Evolutionary conservation across 192 early-diverging fungal genomes (phyloP), one percentile per base, ranked within the genome.

Genomic region (Mortierella hygrophila): DNA sequence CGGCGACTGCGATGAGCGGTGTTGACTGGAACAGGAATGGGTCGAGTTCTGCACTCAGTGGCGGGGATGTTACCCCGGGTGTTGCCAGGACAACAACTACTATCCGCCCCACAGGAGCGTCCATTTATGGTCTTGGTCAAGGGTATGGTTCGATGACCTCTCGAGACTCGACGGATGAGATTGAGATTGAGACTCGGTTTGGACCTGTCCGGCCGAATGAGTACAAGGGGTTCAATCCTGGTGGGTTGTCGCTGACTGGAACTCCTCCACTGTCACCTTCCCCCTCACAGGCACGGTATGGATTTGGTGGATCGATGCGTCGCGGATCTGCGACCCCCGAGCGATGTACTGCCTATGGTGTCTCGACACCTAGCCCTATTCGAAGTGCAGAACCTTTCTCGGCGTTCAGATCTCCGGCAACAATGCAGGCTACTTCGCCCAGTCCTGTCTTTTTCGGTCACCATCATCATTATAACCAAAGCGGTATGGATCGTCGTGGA

Each of bases 351-450:
- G n/a, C 20, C 0, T 55, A 23, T 55, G 75, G 38, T 20, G 20
- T 42, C 21, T 11, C 42, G 1, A 82, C 49, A 42, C 82, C 63
- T 32, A 60, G 44, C 57, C 70, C 52, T 40, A 75, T 23, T 29
- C 74, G 20, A 37, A 42, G 70, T n/a, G 37, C 21, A 21, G 41
- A 55, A 0, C 69, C 23, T 0, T 72, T 37, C 7, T 40, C 40
- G 70, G 29, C 13, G 21, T 37, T 32, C 49, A 35, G 68, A 7
- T 77, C 74, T 11, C 73, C 74, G 63, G 44, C 84, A 6, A 42
- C 72, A 8, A 86, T 86, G 84, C 84, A 86, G 41, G 68, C 76
- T 10, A 68, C 41, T 23, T 86, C 84, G 7, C 84, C 84, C 6
- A 74, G 47, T 44, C 79, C 84, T 26, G 79, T 86, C 26, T 75